A percentile compares a stretch with the other conserved stretches of the same genome.
Conservation (phyloP, 148 eudicot species). For the Cornus suecica region DNA sequence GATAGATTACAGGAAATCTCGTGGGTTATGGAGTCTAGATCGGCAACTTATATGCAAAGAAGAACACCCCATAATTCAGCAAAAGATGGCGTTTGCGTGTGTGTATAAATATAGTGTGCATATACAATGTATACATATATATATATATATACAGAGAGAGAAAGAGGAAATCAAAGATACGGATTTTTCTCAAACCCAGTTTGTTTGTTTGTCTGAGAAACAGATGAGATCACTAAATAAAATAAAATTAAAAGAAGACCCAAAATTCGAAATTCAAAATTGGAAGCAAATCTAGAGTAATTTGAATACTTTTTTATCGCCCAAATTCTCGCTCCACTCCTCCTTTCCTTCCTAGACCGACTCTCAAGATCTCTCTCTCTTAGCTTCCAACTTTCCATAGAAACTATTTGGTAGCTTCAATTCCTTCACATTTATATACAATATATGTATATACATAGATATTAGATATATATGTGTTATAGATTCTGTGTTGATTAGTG, state of each 20-base stretch:
- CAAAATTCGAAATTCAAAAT: constrained; percentile 27
- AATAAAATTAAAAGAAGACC: neutral
- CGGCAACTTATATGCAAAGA: constrained; percentile 26
- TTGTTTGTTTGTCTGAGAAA: constrained; percentile 31
- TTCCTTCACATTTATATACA: too few species aligned
- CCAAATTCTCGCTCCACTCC: constrained; percentile 37
- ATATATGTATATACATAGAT: too few species aligned
- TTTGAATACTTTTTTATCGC: constrained; percentile 19
- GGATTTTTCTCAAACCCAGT: constrained; percentile 26
- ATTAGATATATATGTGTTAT: too few species aligned
- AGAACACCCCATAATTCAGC: constrained; percentile 28
- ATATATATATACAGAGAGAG: neutral
- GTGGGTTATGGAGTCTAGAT: constrained; percentile 28
- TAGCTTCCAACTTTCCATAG: too few species aligned
- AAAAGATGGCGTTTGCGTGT: constrained; percentile 33
- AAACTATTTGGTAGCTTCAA: too few species aligned
- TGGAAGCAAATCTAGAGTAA: constrained; percentile 29
- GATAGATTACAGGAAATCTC: constrained; percentile 28
- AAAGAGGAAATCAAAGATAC: constrained; percentile 23
- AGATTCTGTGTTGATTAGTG: too few species aligned
- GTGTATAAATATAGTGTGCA: neutral
- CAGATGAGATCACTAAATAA: constrained; percentile 17
- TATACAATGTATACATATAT: neutral
- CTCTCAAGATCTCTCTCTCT: constrained; percentile 26
- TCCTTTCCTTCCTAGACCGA: constrained; percentile 27